These are phyloP conservation scores for Hibiscus syriacus DNA, from an alignment of 345 rosid genomes.

Conservation along the genomic window DNA sequence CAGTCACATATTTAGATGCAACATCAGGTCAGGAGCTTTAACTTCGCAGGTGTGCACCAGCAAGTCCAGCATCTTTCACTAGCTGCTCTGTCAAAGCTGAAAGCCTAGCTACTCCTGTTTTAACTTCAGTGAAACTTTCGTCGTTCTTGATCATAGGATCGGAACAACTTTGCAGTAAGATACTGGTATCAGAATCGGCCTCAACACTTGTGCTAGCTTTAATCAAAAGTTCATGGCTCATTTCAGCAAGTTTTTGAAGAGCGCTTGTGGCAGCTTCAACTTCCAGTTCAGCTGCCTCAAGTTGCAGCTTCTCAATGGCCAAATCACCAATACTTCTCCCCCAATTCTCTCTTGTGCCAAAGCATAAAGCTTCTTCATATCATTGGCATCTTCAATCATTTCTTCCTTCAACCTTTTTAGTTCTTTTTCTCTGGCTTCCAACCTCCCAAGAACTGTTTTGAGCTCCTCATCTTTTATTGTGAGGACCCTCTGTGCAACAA, in stretches of 20 bases:
- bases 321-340: slow-evolving; percentile 52
- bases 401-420: slow-evolving; percentile 51
- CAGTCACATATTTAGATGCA: slow-evolving; percentile 3
- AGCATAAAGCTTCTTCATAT: slow-evolving; percentile 50
- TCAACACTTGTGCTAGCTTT: slow-evolving; percentile 43
- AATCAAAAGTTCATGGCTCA: slow-evolving; percentile 53
- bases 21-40: slow-evolving; percentile 14
- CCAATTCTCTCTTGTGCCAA: slow-evolving; percentile 64
- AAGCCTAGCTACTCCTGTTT: slow-evolving; percentile 3
- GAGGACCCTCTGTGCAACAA: slow-evolving; percentile 51
- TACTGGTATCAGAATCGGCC: slow-evolving; percentile 18
- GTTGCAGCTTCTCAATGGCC: slow-evolving; percentile 77
- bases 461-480: slow-evolving; percentile 60
- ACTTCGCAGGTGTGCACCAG: slow-evolving; percentile 16
- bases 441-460: slow-evolving; percentile 31
- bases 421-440: slow-evolving; percentile 50
- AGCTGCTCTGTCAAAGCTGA: too few relatives aligned
- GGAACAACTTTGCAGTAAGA: slow-evolving; percentile 11
- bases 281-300: slow-evolving; percentile 73
- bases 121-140: slow-evolving; percentile 40
- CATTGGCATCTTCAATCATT: slow-evolving; percentile 48
- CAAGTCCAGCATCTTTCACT: slow-evolving; percentile 24
- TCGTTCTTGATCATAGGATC: slow-evolving; percentile 19
- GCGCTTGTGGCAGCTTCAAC: slow-evolving; percentile 73
- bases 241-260: slow-evolving; percentile 55